Conservation (phyloP, 2,329 filamentous ascomycete species). For the Hyphodiscus sp. region DNA sequence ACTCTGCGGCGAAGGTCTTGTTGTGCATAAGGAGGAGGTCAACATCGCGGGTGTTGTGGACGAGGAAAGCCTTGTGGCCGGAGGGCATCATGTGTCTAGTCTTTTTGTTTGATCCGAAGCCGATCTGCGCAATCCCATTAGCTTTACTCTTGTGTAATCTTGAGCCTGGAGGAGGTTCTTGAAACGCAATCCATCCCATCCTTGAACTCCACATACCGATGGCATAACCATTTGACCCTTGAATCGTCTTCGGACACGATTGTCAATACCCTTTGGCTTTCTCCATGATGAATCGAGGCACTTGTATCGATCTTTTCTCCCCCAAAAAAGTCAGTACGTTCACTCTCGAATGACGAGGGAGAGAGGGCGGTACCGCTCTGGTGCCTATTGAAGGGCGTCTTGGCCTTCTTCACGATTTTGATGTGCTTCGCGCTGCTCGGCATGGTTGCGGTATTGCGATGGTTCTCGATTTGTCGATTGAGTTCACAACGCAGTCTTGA, state of each 20-base stretch:
- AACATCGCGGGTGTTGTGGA: constrained; percentile 92
- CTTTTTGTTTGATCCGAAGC: constrained; percentile 99
- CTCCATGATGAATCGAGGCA: constrained; percentile 87
- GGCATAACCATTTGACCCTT: constrained; percentile 94
- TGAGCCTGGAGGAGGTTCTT: constrained; percentile 5
- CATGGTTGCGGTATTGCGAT: too few species aligned
- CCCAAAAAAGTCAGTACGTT: too few species aligned
- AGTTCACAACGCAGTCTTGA: constrained; percentile 4
- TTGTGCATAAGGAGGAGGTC: constrained; percentile 99
- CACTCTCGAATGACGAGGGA: too few species aligned
- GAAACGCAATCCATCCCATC: constrained; percentile 1
- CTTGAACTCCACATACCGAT: constrained; percentile 64
- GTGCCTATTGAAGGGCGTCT: constrained; percentile 93
- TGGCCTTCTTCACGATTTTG: constrained; percentile 48
- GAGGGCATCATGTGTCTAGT: constrained; percentile 98
- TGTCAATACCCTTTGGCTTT: constrained; percentile 99
- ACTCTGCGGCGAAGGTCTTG: constrained; percentile 98
- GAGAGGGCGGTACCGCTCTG: constrained; percentile 68
- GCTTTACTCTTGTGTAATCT: constrained; percentile 10
- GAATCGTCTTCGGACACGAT: constrained; percentile 94
- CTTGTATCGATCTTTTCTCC: constrained; percentile 53
- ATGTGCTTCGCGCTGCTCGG: too few species aligned
- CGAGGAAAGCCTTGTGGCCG: constrained; percentile 99
- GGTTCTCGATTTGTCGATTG: background rate
- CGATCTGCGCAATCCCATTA: constrained; percentile 60